Conservation (phyloP, 495 filamentous ascomycete genomes). For the Penicillium argentinense region DNA sequence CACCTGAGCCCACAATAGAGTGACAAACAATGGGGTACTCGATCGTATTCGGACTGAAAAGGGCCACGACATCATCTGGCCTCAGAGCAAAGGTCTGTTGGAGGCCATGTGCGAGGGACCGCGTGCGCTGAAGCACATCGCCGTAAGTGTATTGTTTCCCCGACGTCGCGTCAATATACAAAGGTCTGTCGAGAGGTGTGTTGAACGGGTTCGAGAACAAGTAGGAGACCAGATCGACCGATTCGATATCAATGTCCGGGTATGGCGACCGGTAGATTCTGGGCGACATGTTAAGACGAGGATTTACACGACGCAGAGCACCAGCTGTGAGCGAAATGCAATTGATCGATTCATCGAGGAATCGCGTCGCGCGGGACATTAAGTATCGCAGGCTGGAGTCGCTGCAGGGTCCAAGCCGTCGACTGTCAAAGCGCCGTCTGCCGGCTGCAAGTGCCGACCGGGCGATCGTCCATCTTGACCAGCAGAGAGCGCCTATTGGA, state of each 20-base stretch:
- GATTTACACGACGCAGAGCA: neutral
- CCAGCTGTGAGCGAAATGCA: too few species aligned
- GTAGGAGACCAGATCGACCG: conserved; percentile 63
- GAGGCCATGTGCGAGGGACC: conserved; percentile 73
- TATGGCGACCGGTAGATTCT: conserved; percentile 27
- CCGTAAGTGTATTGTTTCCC: conserved; percentile 66
- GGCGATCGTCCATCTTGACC: neutral
- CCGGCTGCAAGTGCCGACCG: conserved; percentile 7
- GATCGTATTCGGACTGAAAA: conserved; percentile 67
- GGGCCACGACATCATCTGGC: conserved; percentile 66
- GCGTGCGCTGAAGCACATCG: conserved; percentile 57
- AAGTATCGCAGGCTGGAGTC: too few species aligned
- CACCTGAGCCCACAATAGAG: conserved; percentile 74
- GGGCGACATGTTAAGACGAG: conserved; percentile 18
- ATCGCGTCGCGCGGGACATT: too few species aligned
- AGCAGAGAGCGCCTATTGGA: conserved; percentile 1
- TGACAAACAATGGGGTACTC: conserved; percentile 65
- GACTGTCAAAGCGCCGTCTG: neutral
- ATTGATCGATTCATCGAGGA: too few species aligned
- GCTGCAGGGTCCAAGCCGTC: too few species aligned
- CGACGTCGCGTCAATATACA: conserved; percentile 59
- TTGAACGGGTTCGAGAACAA: conserved; percentile 56
- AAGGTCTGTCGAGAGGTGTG: conserved; percentile 10
- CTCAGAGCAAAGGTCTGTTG: conserved; percentile 65
- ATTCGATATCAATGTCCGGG: conserved; percentile 26